Evolutionary conservation across 352 stramenopile species (phyloP).

Genomic region (Blastocystis sp.): DNA sequence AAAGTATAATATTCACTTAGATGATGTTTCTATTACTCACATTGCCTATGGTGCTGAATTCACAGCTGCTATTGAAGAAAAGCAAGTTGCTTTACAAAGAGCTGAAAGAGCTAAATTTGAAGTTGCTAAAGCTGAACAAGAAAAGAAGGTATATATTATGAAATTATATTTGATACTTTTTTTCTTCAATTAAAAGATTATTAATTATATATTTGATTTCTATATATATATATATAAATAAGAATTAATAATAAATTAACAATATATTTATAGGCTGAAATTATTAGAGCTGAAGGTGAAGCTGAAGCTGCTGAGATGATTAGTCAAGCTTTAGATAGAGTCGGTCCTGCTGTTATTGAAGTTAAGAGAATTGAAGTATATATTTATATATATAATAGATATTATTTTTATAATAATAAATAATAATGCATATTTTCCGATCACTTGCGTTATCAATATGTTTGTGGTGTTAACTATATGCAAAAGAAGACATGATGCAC

Average conservation of each 20-base stretch:
- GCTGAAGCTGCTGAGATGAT: slow-evolving; percentile 88
- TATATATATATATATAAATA: too few relatives aligned
- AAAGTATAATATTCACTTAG: slow-evolving; percentile 89
- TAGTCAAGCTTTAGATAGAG: slow-evolving; percentile 85
- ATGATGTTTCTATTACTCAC: slow-evolving; percentile 98
- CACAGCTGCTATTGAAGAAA: slow-evolving; percentile 94
- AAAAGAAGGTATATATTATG: slow-evolving; percentile 59
- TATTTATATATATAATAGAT: neutral
- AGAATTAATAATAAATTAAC: too few relatives aligned
- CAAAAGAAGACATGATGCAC: too few relatives aligned
- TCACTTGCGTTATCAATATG: too few relatives aligned
- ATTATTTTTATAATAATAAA: neutral
- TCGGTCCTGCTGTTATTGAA: slow-evolving; percentile 88
- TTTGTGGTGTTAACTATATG: too few relatives aligned
- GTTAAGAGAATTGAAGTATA: slow-evolving; percentile 83
- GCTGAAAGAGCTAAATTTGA: slow-evolving; percentile 96
- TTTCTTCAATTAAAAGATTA: slow-evolving; percentile 41
- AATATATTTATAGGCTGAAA: slow-evolving; percentile 59
- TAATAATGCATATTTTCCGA: neutral
- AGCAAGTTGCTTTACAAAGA: slow-evolving; percentile 98
- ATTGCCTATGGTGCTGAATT: slow-evolving; percentile 95
- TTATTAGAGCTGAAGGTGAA: slow-evolving; percentile 81
- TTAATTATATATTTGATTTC: too few relatives aligned
- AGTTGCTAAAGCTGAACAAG: slow-evolving; percentile 92
- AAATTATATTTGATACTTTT: slow-evolving; percentile 50